Percentiles rank a stretch among this genome's conserved stretches.
Conservation (phyloP, 306 rosid species). For the Parietaria judaica region DNA sequence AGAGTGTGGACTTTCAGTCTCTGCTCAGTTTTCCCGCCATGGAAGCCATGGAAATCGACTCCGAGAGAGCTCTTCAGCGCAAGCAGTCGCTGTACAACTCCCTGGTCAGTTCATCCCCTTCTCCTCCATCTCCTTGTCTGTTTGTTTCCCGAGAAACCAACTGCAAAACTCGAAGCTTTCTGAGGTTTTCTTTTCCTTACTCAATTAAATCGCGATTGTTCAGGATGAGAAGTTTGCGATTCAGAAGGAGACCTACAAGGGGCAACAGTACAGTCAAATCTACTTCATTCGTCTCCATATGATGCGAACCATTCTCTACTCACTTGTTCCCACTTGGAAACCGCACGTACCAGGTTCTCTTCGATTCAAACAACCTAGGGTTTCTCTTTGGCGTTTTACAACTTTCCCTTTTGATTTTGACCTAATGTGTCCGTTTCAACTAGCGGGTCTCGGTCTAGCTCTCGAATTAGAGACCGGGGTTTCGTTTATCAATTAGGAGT, state of each 20-base stretch:
- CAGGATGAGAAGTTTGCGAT: slow-evolving; percentile 64
- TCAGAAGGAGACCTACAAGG: slow-evolving; percentile 54
- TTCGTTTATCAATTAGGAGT: no score
- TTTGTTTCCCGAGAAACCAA: slow-evolving; percentile 16
- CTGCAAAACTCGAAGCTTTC: neutral
- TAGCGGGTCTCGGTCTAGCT: no score
- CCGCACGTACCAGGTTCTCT: slow-evolving; percentile 58
- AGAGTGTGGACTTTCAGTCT: no score
- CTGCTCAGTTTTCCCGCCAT: slow-evolving; percentile 47
- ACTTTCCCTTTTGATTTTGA: no score
- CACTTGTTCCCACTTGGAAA: slow-evolving; percentile 65
- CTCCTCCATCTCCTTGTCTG: neutral
- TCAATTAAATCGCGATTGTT: neutral
- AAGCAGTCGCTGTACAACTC: slow-evolving; percentile 39
- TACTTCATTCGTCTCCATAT: slow-evolving; percentile 80
- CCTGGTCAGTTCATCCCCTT: slow-evolving; percentile 29
- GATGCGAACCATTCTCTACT: slow-evolving; percentile 68
- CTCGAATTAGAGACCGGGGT: no score
- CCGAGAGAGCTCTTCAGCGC: slow-evolving; percentile 37
- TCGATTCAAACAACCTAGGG: neutral
- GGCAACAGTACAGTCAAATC: slow-evolving; percentile 88
- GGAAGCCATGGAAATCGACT: slow-evolving; percentile 54
- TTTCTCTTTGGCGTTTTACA: no score
- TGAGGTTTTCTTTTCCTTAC: neutral
- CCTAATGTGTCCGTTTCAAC: no score